Conservation (phyloP, 805 yeast species). For the Ascoidea rubescens region DNA sequence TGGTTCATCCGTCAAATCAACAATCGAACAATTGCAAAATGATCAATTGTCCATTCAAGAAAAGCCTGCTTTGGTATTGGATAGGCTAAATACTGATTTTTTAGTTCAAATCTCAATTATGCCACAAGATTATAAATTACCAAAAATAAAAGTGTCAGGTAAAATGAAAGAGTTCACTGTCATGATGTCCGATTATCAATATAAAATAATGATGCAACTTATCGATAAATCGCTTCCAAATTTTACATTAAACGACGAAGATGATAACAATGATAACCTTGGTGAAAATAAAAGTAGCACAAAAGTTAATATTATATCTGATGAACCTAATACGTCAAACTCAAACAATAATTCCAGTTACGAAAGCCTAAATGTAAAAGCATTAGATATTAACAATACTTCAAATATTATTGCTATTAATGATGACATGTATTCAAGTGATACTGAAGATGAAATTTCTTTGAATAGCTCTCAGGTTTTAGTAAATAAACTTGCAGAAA, state of each 20-base stretch:
- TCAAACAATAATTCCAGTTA: no score
- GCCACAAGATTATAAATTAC: slow-evolving; percentile 63
- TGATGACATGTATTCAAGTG: not conserved
- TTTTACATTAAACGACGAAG: slow-evolving; percentile 19
- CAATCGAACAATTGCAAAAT: slow-evolving; percentile 57
- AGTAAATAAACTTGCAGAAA: not conserved
- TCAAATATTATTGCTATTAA: no score
- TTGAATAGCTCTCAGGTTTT: not conserved
- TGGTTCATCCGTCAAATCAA: slow-evolving; percentile 68
- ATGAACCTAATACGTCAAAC: not conserved
- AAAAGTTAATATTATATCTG: not conserved
- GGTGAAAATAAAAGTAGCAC: not conserved
- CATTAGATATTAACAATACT: no score
- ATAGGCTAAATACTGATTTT: slow-evolving; percentile 61
- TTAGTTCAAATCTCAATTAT: slow-evolving; percentile 72
- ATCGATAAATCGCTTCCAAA: slow-evolving; percentile 59
- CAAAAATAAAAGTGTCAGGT: slow-evolving; percentile 63
- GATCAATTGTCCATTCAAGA: slow-evolving; percentile 15
- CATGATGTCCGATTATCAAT: slow-evolving; percentile 76
- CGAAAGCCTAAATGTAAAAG: no score
- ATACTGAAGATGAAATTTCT: not conserved
- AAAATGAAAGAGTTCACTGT: slow-evolving; percentile 61
- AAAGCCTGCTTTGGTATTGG: slow-evolving; percentile 43
- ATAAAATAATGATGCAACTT: slow-evolving; percentile 72
- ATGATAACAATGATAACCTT: slow-evolving; percentile 10